These are phyloP conservation scores for Blastomyces percursus DNA, from an alignment of 2,329 filamentous ascomycete species.

Conservation along the genomic window DNA sequence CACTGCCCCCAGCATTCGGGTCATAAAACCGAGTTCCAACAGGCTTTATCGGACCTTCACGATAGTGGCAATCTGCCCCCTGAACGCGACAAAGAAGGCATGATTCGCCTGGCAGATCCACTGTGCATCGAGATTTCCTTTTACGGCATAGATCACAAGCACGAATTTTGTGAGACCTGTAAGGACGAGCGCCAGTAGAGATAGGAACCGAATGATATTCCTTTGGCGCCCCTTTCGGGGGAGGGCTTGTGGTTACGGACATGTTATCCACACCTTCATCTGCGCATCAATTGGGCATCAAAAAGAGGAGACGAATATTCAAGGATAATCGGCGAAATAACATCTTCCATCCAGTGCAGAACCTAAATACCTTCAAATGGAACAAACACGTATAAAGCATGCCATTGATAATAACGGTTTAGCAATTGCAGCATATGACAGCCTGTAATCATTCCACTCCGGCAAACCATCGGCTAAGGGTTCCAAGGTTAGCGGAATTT, in stretches of 20 bases:
- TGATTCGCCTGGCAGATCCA: conserved; percentile 42
- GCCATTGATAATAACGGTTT: not conserved
- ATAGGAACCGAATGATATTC: conserved; percentile 12
- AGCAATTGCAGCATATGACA: not conserved
- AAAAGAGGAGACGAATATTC: not conserved
- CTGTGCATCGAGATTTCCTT: conserved; percentile 51
- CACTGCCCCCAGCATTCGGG: not conserved
- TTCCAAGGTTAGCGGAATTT: not conserved
- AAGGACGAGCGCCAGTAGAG: conserved; percentile 42
- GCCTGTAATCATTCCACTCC: not conserved
- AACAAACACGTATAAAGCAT: not conserved
- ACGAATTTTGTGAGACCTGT: conserved; percentile 51
- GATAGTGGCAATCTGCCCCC: conserved; percentile 47
- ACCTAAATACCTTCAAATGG: not conserved
- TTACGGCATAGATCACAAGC: conserved; percentile 51
- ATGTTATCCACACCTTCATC: not conserved
- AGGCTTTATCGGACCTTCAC: conserved; percentile 27
- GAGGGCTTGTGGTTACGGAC: not conserved
- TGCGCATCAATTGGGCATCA: not conserved
- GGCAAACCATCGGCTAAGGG: not conserved
- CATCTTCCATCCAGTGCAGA: not conserved
- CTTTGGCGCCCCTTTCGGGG: not conserved
- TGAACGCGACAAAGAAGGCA: conserved; percentile 51
- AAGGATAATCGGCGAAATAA: not conserved
- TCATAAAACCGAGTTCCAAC: conserved; percentile 18